Evolutionary conservation across 2,329 filamentous ascomycete genomes (phyloP).

Genomic region (Epicoccum sorghinum): DNA sequence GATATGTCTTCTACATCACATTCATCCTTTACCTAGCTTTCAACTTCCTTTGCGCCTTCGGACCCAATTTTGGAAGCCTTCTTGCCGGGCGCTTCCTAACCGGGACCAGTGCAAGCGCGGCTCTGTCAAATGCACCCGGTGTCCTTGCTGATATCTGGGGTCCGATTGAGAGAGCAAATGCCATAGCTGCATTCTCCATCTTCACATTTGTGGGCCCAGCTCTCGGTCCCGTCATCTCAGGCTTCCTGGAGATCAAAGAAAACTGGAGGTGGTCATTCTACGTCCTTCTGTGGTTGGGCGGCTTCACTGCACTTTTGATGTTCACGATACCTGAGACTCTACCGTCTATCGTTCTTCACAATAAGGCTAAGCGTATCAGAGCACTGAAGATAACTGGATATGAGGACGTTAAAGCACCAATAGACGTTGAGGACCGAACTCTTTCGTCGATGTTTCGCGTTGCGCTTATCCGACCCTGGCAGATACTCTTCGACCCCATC

Average conservation of each 20-base stretch:
- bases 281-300: constrained; percentile 12
- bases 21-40: constrained; percentile 53
- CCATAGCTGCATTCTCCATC: constrained; percentile 60
- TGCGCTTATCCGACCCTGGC: constrained; percentile 61
- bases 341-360: constrained; percentile 2
- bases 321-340: constrained; percentile 12
- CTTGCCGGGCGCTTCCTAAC: constrained; percentile 63
- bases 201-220: constrained; percentile 63
- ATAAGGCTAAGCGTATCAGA: constrained; percentile 53
- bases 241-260: constrained; percentile 63
- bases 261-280: constrained; percentile 37
- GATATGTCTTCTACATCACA: constrained; percentile 57
- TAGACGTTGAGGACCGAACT: constrained; percentile 55
- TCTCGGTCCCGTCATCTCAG: constrained; percentile 61
- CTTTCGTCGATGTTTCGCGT: constrained; percentile 57
- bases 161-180: constrained; percentile 58
- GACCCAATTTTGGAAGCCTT: constrained; percentile 60
- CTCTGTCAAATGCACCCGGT: constrained; percentile 53
- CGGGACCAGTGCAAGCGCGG: constrained; percentile 61
- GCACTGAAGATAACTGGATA: constrained; percentile 57
- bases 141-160: constrained; percentile 62
- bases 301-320: constrained; percentile 4
- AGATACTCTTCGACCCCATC: constrained; percentile 61
- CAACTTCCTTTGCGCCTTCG: constrained; percentile 61
- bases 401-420: constrained; percentile 56